Evolutionary conservation across 1,284 basidiomycete species (phyloP).

Genomic region (Cryptococcus maquisensis): DNA sequence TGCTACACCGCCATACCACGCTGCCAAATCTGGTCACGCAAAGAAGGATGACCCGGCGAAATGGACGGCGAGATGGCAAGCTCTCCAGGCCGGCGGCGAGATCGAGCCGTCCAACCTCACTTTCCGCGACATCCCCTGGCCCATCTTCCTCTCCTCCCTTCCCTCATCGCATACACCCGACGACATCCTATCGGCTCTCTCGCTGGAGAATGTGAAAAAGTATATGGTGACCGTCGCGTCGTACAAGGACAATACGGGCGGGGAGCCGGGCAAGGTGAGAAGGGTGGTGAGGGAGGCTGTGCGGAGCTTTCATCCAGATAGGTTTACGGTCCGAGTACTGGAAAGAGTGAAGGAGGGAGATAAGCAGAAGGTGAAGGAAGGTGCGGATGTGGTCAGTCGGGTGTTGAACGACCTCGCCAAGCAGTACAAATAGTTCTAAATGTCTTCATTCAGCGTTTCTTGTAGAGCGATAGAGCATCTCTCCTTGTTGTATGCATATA

Average conservation of each 20-base stretch:
- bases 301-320: slow-evolving; percentile 70
- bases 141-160: slow-evolving; percentile 51
- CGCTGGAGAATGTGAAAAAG: slow-evolving; percentile 53
- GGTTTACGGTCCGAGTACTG: slow-evolving; percentile 61
- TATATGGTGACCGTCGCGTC: slow-evolving; percentile 56
- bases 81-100: slow-evolving; percentile 1
- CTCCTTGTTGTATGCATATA: too few species aligned
- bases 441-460: too few species aligned
- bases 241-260: slow-evolving; percentile 50
- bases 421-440: too few species aligned
- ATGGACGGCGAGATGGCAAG: slow-evolving; percentile 58
- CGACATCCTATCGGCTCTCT: slow-evolving; percentile 52
- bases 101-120: slow-evolving; percentile 31
- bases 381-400: slow-evolving; percentile 53
- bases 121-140: slow-evolving; percentile 76
- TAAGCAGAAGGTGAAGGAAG: slow-evolving; percentile 58
- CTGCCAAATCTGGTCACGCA: slow-evolving; percentile 29
- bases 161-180: not conserved
- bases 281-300: slow-evolving; percentile 60
- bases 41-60: slow-evolving; percentile 69
- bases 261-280: slow-evolving; percentile 51
- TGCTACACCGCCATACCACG: not conserved
- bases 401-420: slow-evolving; percentile 58
- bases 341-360: slow-evolving; percentile 57
- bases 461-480: too few species aligned